Evolutionary conservation across 2,329 filamentous ascomycete genomes (phyloP).

Genomic region (Colletotrichum tropicale): DNA sequence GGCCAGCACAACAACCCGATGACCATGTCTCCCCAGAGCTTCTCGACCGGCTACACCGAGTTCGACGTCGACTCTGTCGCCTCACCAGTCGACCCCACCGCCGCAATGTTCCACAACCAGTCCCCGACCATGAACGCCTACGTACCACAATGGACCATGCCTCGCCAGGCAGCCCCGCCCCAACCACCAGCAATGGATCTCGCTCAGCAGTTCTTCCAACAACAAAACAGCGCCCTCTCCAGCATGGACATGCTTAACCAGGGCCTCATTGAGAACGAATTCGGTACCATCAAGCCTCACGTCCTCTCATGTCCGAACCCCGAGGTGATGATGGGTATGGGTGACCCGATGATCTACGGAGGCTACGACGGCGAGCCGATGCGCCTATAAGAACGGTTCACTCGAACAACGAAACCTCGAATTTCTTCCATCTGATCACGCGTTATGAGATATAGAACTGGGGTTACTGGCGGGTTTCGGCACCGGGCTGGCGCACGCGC

Average conservation of each 20-base stretch:
- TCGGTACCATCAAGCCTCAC: slow-evolving; percentile 61
- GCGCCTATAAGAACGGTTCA: slow-evolving; percentile 34
- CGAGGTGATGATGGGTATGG: slow-evolving; percentile 62
- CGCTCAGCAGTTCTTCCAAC: slow-evolving; percentile 44
- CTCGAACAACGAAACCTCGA: neutral
- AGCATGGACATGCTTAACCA: slow-evolving; percentile 53
- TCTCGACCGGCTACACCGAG: slow-evolving; percentile 45
- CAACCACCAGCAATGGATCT: slow-evolving; percentile 37
- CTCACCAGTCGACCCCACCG: slow-evolving; percentile 36
- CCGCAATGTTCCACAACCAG: slow-evolving; percentile 37
- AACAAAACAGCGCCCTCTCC: slow-evolving; percentile 43
- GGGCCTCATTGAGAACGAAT: slow-evolving; percentile 55
- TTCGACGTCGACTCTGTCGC: slow-evolving; percentile 44
- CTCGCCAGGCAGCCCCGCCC: slow-evolving; percentile 19
- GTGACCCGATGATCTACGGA: slow-evolving; percentile 63
- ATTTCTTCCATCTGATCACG: neutral
- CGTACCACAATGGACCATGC: slow-evolving; percentile 21
- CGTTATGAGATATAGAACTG: slow-evolving; percentile 2
- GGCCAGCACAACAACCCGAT: slow-evolving; percentile 37
- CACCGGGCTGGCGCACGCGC: neutral
- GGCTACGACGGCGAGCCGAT: slow-evolving; percentile 53
- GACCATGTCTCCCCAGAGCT: slow-evolving; percentile 60
- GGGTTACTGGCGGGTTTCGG: neutral
- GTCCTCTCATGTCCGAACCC: slow-evolving; percentile 56
- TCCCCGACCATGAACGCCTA: slow-evolving; percentile 36